Conservation (phyloP, 768 basidiomycete genomes). For the Boletus sensibilis region DNA sequence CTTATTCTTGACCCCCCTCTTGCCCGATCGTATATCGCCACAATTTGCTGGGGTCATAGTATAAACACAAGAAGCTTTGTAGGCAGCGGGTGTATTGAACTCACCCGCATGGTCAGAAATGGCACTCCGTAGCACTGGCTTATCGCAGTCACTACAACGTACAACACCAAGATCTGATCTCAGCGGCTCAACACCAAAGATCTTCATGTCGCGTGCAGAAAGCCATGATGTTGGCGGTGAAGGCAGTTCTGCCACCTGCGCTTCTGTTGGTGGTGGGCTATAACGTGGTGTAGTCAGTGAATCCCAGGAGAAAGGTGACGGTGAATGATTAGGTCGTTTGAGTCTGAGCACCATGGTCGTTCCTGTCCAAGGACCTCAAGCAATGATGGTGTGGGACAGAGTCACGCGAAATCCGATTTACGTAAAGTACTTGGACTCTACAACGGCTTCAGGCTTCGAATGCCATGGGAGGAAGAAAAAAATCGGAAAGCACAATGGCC, state of each 20-base stretch:
- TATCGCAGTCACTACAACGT: conserved; percentile 78
- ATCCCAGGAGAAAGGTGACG: conserved; percentile 67
- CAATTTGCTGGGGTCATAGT: conserved; percentile 51
- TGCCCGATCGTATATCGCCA: conserved; percentile 51
- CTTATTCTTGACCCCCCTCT: conserved; percentile 60
- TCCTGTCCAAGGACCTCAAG: neutral
- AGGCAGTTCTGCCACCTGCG: conserved; percentile 44
- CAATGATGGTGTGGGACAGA: neutral
- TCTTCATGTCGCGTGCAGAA: conserved; percentile 82
- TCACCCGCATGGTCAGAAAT: conserved; percentile 74
- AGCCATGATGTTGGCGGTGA: conserved; percentile 86
- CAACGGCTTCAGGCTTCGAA: neutral
- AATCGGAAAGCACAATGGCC: neutral
- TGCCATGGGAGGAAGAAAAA: neutral
- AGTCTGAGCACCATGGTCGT: conserved; percentile 43
- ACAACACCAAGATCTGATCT: conserved; percentile 64
- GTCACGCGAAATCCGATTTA: conserved; percentile 10
- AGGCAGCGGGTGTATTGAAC: conserved; percentile 18
- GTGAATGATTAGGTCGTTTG: conserved; percentile 41
- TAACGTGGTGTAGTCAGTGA: conserved; percentile 33
- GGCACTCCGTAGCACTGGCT: conserved; percentile 75
- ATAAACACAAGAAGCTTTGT: conserved; percentile 4
- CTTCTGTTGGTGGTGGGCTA: conserved; percentile 33
- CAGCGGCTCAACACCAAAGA: conserved; percentile 78
- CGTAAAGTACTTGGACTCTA: conserved; percentile 15